Evolutionary conservation across 2,329 filamentous ascomycete species (phyloP).

Genomic region (Pestalotiopsis sp.): DNA sequence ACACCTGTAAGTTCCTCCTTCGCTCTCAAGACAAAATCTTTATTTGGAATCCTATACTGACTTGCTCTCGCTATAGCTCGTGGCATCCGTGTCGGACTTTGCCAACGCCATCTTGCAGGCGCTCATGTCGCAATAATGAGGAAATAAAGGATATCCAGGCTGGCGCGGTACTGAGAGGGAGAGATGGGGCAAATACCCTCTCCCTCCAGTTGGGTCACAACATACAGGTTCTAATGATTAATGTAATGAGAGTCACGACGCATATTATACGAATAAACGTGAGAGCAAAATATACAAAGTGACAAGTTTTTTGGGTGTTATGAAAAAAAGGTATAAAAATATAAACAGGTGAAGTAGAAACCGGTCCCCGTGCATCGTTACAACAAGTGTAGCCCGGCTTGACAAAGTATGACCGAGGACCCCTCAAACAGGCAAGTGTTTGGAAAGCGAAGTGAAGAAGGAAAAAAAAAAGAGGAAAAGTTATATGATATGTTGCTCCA

Average conservation of each 20-base stretch:
- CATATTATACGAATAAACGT: slow-evolving; percentile 18
- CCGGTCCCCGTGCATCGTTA: not conserved
- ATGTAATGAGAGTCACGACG: slow-evolving; percentile 16
- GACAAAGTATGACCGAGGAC: not conserved
- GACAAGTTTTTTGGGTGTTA: not conserved
- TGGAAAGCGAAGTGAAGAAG: not conserved
- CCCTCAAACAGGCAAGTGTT: not conserved
- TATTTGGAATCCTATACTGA: not conserved
- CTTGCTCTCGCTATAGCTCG: slow-evolving; percentile 19
- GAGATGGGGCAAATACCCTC: slow-evolving; percentile 13
- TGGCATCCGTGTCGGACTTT: slow-evolving; percentile 31
- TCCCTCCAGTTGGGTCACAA: slow-evolving; percentile 18
- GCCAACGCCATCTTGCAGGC: slow-evolving; percentile 30
- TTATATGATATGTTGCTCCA: not conserved
- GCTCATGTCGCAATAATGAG: slow-evolving; percentile 16
- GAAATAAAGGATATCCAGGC: not conserved
- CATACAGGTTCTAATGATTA: slow-evolving; percentile 26
- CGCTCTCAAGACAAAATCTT: not conserved
- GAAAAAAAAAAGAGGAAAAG: not conserved
- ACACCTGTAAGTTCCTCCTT: slow-evolving; percentile 37
- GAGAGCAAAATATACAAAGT: no score
- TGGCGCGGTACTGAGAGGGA: slow-evolving; percentile 18
- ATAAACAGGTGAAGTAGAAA: not conserved
- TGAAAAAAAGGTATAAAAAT: not conserved
- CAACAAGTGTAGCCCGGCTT: not conserved